These are phyloP conservation scores for Russula olivacea DNA, from an alignment of 768 basidiomycete species.

Conservation along the genomic window DNA sequence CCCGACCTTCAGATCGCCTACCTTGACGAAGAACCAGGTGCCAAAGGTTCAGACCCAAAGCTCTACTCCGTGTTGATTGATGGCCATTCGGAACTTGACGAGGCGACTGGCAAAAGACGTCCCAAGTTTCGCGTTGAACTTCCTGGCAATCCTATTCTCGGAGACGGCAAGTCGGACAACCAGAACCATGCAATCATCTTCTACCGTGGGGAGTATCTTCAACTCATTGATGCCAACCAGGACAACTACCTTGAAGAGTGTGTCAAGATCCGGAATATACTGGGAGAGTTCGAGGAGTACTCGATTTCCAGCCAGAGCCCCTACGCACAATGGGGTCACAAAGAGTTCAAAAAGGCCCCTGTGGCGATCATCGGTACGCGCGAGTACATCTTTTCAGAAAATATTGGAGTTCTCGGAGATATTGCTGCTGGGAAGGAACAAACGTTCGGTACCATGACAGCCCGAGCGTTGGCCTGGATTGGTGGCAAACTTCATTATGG, in stretches of 20 bases:
- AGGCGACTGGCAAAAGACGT: constrained; percentile 79
- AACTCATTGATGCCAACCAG: constrained; percentile 99
- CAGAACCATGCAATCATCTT: constrained; percentile 99
- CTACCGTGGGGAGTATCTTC: constrained; percentile 97
- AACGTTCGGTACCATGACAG: constrained; percentile 98
- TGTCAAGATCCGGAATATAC: constrained; percentile 94
- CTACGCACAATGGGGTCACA: constrained; percentile 93
- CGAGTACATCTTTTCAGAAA: constrained; percentile 99
- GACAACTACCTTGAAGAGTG: constrained; percentile 99
- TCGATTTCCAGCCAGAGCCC: constrained; percentile 87
- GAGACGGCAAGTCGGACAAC: constrained; percentile 99
- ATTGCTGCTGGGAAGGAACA: constrained; percentile 99
- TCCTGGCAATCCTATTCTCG: constrained; percentile 97
- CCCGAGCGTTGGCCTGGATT: constrained; percentile 91
- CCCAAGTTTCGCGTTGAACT: constrained; percentile 98
- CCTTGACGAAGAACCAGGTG: constrained; percentile 91
- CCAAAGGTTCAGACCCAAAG: constrained; percentile 80
- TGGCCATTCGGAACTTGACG: constrained; percentile 93
- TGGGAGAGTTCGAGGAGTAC: constrained; percentile 97
- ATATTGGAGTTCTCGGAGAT: constrained; percentile 98
- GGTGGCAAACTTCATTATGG: constrained; percentile 99
- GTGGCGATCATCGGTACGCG: constrained; percentile 98
- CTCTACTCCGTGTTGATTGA: constrained; percentile 94
- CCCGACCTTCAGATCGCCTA: constrained; percentile 98
- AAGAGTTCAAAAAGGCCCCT: constrained; percentile 84